phyloP scores from a whole-genome alignment of 148 eudicot genomes.

The Rhododendron ferrugineum region DNA sequence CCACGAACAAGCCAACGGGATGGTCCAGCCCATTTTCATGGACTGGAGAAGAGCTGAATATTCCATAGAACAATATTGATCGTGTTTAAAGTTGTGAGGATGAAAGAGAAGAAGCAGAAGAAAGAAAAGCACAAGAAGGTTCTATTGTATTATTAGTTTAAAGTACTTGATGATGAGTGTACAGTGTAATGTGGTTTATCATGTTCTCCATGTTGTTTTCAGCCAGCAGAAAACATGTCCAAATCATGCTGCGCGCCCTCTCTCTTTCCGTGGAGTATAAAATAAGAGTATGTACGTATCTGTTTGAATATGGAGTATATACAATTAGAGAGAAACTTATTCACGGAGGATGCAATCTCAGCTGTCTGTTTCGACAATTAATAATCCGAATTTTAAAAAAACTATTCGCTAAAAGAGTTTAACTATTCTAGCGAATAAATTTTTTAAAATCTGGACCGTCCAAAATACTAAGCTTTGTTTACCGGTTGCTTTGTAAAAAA shows the following conservation, averaged over 20 bases:
- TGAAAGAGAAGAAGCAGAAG: background rate
- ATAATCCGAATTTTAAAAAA: no score
- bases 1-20: no score
- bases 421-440: no score
- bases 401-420: no score
- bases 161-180: background rate
- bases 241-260: background rate
- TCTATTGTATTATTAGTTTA: background rate
- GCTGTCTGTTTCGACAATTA: no score
- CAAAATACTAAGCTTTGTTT: no score
- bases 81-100: background rate
- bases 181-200: background rate
- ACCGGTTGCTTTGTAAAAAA: no score
- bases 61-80: background rate
- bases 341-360: no score
- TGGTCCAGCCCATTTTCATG: background rate
- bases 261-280: background rate
- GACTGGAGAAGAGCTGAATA: background rate
- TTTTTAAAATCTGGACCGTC: no score
- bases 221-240: background rate
- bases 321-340: no score
- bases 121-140: background rate
- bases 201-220: background rate
- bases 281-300: no score
- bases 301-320: no score